Evolutionary conservation across 768 basidiomycete genomes (phyloP), one percentile per base, ranked within the genome.

Genomic region (Dictyophora rubrovolvata): DNA sequence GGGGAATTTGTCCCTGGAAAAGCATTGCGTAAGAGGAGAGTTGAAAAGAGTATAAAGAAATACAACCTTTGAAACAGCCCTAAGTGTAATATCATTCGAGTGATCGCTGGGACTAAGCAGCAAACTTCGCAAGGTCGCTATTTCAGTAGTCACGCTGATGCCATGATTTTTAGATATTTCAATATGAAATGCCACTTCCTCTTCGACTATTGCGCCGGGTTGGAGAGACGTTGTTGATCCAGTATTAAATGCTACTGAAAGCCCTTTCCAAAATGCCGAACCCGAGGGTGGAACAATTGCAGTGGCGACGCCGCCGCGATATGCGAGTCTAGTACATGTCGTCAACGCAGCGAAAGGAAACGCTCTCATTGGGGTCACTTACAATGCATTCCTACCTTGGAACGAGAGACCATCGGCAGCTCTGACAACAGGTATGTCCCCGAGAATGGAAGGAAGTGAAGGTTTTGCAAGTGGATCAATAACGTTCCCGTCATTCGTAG

Each of bases 111-210:
- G 2, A 28, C 28, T 28, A 61, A 85, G 72, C 8, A 95, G 73
- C 42, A 92, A 72, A 8, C 77, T 73, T 1, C 92, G 79, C 49
- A 96, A 72, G 4, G 82, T 75, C 14, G 85, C 85, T 61, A 95
- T 84, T 63, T 92, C 83, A n/a, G 85, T 87, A 70, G 91, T 91
- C 33, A 91, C 76, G 61, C 88, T 87, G 0, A 77, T 67, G 12
- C 65, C 66, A 10, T 66, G 10, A 65, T 74, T 10, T 60, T n/a
- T 77, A 23, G 74, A 77, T 50, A 89, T 68, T 2, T 71, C 69
- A 52, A 89, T 72, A 65, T 90, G 87, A 54, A 92, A 68, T 1
- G 88, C 85, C 11, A 75, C 75, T 0, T 78, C 72, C 48, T 79
- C 77, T 64, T 87, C 80, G 47, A 86, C 64, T 37, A 88, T 75